phyloP scores from a whole-genome alignment of 495 filamentous ascomycete genomes.

The Aspergillus haitiensis region DNA sequence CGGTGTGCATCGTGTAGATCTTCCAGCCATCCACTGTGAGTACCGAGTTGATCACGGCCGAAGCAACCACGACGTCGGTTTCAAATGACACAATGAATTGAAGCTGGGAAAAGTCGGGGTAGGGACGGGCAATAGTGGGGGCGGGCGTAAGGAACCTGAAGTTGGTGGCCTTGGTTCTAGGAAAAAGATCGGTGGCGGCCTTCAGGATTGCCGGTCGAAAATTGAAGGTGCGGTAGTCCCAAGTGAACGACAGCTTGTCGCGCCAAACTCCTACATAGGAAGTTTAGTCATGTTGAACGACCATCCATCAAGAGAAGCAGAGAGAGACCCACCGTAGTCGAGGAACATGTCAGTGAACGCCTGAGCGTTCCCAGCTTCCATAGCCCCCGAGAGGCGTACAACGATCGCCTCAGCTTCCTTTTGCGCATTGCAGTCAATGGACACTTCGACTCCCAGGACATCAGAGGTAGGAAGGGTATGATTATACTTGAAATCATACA shows the following conservation, averaged over 20 bases:
- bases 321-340: conserved; percentile 23
- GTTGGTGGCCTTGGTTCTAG: conserved; percentile 26
- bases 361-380: conserved; percentile 13
- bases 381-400: conserved; percentile 7
- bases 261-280: conserved; percentile 26
- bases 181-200: conserved; percentile 29
- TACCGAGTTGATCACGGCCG: conserved; percentile 29
- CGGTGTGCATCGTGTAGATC: conserved; percentile 30
- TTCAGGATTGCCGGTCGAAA: conserved; percentile 25
- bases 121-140: conserved; percentile 23
- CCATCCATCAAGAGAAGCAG: not conserved
- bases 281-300: not conserved
- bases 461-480: conserved; percentile 25
- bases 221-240: conserved; percentile 32
- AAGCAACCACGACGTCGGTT: conserved; percentile 27
- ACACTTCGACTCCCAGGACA: conserved; percentile 21
- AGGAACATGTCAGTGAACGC: conserved; percentile 27
- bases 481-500: conserved; percentile 41
- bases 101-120: conserved; percentile 27
- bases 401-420: conserved; percentile 25
- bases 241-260: conserved; percentile 29
- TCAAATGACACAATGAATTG: conserved; percentile 30
- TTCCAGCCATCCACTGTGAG: conserved; percentile 26
- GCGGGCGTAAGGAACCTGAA: conserved; percentile 27
- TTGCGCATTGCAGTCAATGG: conserved; percentile 22